Percentiles rank a stretch among this genome's conserved stretches.
Conservation (phyloP, 371 early-diverging fungal species). For the Dichotomocladium elegans region DNA sequence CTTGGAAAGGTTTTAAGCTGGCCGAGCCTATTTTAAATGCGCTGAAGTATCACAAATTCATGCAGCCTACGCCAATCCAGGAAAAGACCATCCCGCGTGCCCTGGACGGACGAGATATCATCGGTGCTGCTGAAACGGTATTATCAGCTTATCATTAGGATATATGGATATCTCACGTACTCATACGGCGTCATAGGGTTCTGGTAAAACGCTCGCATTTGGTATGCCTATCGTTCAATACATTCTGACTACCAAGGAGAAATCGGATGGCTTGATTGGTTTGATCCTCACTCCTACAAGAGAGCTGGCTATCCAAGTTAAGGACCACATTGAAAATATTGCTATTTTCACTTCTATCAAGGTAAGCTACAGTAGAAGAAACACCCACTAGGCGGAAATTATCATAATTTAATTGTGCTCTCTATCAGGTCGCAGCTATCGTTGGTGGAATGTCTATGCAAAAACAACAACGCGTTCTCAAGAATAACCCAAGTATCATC, state of each 20-base stretch:
- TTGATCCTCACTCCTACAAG: conserved; percentile 89
- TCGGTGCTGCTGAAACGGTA: conserved; percentile 97
- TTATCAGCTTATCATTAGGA: no score
- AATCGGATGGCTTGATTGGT: conserved; percentile 25
- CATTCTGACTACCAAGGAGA: conserved; percentile 36
- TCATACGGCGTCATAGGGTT: conserved; percentile 49
- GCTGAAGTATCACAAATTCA: conserved; percentile 68
- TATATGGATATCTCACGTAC: no score
- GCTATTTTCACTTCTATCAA: conserved; percentile 52
- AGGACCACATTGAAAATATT: conserved; percentile 67
- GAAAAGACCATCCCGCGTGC: conserved; percentile 75
- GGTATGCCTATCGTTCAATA: conserved; percentile 81
- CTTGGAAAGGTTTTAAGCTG: conserved; percentile 56
- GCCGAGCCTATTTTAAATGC: conserved; percentile 57
- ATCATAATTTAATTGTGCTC: not conserved
- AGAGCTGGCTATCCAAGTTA: conserved; percentile 90
- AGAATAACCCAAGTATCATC: conserved; percentile 76
- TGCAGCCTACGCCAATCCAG: conserved; percentile 94
- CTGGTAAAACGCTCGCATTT: conserved; percentile 94
- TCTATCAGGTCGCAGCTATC: conserved; percentile 55
- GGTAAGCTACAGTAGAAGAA: no score
- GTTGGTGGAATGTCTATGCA: conserved; percentile 94
- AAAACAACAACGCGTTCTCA: conserved; percentile 82
- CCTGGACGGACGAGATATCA: conserved; percentile 76
- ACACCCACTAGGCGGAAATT: no score